These are phyloP conservation scores for Coemansia sp. DNA, from an alignment of 192 early-diverging fungal species.

Conservation along the genomic window DNA sequence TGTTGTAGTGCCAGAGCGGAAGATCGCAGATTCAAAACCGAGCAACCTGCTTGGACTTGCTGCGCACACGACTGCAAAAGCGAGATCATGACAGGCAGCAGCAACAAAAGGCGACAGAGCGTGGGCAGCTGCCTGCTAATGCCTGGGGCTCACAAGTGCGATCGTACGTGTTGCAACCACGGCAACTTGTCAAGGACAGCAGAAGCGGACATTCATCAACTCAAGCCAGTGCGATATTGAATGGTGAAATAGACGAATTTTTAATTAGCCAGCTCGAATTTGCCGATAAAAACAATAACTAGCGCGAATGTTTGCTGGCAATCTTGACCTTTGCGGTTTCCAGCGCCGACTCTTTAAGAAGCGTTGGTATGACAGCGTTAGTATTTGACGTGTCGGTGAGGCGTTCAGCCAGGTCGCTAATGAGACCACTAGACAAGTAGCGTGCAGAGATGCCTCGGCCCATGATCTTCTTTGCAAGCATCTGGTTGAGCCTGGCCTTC, in stretches of 20 bases:
- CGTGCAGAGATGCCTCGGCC: constrained; percentile 53
- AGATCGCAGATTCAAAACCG: constrained; percentile 60
- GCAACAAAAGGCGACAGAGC: constrained; percentile 14
- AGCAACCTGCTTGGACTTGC: constrained; percentile 72
- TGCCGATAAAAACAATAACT: not conserved
- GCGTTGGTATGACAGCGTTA: constrained; percentile 27
- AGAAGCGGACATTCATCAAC: constrained; percentile 51
- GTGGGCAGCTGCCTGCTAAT: constrained; percentile 30
- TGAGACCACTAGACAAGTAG: constrained; percentile 64
- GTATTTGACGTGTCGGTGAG: constrained; percentile 45
- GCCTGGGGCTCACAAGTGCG: constrained; percentile 64
- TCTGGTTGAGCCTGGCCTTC: constrained; percentile 19
- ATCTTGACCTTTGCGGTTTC: constrained; percentile 25
- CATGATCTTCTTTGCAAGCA: constrained; percentile 38
- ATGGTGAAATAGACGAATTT: constrained; percentile 54
- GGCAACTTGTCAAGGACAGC: constrained; percentile 63
- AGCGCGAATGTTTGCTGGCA: not conserved
- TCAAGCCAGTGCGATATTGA: constrained; percentile 53
- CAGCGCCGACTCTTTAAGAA: constrained; percentile 42
- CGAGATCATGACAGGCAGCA: constrained; percentile 56
- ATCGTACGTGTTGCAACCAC: constrained; percentile 62
- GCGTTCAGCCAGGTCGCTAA: constrained; percentile 64
- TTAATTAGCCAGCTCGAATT: not conserved
- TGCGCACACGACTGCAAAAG: constrained; percentile 68
- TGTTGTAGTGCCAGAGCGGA: constrained; percentile 5